Evolutionary conservation across 2,329 filamentous ascomycete genomes (phyloP).

Genomic region (Mollisiaceae sp.): DNA sequence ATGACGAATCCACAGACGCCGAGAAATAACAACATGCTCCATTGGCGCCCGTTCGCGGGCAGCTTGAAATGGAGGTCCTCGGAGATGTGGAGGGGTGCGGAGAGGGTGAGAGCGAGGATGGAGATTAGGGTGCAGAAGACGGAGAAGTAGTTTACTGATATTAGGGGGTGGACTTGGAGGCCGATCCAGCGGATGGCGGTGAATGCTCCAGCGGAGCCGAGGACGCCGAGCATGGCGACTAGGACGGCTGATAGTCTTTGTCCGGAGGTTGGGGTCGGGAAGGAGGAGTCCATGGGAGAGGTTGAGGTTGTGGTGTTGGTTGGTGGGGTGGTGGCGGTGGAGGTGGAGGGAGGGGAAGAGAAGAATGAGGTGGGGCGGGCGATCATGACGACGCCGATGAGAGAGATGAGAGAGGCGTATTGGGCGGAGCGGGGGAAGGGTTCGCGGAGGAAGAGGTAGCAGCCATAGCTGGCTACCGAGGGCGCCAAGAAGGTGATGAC

Average conservation of each 20-base stretch:
- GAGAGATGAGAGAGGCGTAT: constrained; percentile 74
- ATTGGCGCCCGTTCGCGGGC: constrained; percentile 51
- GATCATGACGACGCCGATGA: constrained; percentile 83
- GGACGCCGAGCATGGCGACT: constrained; percentile 75
- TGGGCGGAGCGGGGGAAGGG: constrained; percentile 80
- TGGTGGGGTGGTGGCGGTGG: background rate
- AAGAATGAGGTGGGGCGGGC: constrained; percentile 59
- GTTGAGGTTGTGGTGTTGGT: constrained; percentile 20
- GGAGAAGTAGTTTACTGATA: constrained; percentile 85
- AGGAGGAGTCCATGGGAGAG: constrained; percentile 8
- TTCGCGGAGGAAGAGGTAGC: constrained; percentile 75
- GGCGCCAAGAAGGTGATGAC: constrained; percentile 89
- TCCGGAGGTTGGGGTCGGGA: constrained; percentile 45
- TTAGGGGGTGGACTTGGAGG: constrained; percentile 77
- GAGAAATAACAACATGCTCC: constrained; percentile 70
- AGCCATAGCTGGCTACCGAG: constrained; percentile 78
- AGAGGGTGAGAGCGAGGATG: constrained; percentile 60
- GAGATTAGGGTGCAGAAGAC: constrained; percentile 73
- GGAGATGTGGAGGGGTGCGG: constrained; percentile 44
- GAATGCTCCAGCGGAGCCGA: constrained; percentile 76
- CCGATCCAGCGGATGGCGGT: constrained; percentile 84
- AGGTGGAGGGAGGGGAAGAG: constrained; percentile 22
- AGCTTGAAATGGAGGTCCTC: constrained; percentile 50
- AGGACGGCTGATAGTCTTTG: constrained; percentile 67
- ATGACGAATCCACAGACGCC: constrained; percentile 79